Evolutionary conservation across 2,329 filamentous ascomycete genomes (phyloP).

Genomic region (Diplodia corticola): DNA sequence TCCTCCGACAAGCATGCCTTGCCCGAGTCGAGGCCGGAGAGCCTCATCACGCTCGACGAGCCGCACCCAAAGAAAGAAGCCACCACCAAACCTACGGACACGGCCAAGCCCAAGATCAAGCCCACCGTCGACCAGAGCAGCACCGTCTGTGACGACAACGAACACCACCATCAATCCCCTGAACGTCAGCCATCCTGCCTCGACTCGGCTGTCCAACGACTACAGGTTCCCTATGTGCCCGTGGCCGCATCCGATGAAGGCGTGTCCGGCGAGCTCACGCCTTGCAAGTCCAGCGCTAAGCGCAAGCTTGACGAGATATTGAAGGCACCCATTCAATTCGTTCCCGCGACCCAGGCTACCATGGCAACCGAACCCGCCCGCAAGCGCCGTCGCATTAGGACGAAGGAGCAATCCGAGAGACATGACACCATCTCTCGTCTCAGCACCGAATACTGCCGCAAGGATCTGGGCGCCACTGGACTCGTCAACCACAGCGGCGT

Average conservation of each 20-base stretch:
- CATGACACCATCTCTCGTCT: neutral
- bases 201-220: neutral
- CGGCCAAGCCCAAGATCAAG: neutral
- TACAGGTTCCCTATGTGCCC: neutral
- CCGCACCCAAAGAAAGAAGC: neutral
- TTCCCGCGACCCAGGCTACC: slow-evolving; percentile 2
- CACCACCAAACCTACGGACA: neutral
- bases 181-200: neutral
- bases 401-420: neutral
- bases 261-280: neutral
- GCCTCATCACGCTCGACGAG: neutral
- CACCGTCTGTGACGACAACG: neutral
- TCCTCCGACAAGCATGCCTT: neutral
- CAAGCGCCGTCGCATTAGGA: neutral
- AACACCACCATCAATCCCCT: neutral
- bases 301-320: slow-evolving; percentile 2
- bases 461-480: slow-evolving; percentile 20
- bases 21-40: neutral
- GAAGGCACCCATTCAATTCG: neutral
- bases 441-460: neutral
- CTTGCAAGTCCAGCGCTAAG: slow-evolving; percentile 6
- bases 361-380: neutral
- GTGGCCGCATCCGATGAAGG: neutral
- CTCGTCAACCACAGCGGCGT: slow-evolving; percentile 24
- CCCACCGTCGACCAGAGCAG: neutral